Evolutionary conservation across 352 stramenopile species (phyloP), one percentile per base, ranked within the genome.

Genomic region (Stephanocyclus meneghinianus): DNA sequence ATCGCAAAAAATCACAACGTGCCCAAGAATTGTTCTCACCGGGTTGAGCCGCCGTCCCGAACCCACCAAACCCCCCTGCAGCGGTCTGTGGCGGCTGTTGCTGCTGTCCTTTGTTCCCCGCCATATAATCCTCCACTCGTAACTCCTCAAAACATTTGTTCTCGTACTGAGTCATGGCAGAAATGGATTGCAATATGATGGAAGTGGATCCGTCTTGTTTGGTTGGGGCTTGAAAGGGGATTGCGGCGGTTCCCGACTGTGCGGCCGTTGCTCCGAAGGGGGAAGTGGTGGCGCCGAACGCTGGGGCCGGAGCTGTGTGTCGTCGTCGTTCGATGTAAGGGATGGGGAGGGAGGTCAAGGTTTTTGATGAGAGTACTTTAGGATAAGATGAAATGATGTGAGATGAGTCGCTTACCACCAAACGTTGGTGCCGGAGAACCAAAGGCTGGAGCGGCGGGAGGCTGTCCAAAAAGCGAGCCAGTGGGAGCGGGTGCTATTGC

Each of bases 131-230:
- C 72, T 95, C 89, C 30, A 93, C 84, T 21, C 91, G 75, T 16
- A 95, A 78, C 76, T 95, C 90, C 83, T 95, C 90, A 77, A 93
- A 91, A 13, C 74, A 88, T 74, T 94, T 94, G 7, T 84, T 76
- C 59, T 91, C 88, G 56, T 94, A 95, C 57, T 84, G 76, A 37
- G 77, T 78, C 90, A 94, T 93, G 21, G 85, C 88, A 2, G 89
- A 89, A 47, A 94, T 94, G 16, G 89, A 84, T 59, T 93, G 84
- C 42, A 95, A 76, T 70, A 81, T 79, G 50, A 94, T 93, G 26
- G 48, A 68, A 21, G 71, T 81, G 7, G 69, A 81, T 30, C 86
- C 86, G 69, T 93, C 90, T 67, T 90, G 72, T 71, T 81, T 78
- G 2, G 26, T 74, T 48, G 81, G 86, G 13, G 80, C 70, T 72